phyloP scores from a whole-genome alignment of 768 basidiomycete species.

The Termitomyces sp. region DNA sequence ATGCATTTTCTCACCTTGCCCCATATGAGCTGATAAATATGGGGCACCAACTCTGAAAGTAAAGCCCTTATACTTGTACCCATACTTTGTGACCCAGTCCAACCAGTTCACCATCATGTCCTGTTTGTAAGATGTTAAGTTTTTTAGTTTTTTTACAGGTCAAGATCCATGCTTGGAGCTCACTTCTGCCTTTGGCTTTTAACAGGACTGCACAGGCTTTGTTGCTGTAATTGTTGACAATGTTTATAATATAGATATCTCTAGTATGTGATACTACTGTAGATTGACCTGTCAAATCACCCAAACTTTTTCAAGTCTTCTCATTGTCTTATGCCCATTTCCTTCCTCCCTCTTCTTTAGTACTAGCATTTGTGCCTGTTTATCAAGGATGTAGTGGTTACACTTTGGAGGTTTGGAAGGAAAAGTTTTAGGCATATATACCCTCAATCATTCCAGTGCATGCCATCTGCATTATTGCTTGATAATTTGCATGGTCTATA shows the following conservation, averaged over 20 bases:
- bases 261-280: neutral
- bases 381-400: neutral
- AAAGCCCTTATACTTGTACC: neutral
- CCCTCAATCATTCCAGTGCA: neutral
- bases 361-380: neutral
- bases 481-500: neutral
- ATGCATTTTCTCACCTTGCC: neutral
- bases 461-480: neutral
- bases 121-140: too few species aligned
- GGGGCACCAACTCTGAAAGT: neutral
- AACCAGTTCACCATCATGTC: too few species aligned
- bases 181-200: neutral
- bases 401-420: neutral
- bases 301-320: neutral
- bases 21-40: neutral
- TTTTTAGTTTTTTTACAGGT: neutral
- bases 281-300: neutral
- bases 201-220: neutral
- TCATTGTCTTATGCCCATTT: neutral
- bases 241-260: neutral
- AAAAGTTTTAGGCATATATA: neutral
- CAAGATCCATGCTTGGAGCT: neutral
- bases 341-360: neutral
- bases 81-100: too few species aligned
- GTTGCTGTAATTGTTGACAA: neutral